phyloP scores from a whole-genome alignment of 768 basidiomycete species.

The Tulasnella sp. region DNA sequence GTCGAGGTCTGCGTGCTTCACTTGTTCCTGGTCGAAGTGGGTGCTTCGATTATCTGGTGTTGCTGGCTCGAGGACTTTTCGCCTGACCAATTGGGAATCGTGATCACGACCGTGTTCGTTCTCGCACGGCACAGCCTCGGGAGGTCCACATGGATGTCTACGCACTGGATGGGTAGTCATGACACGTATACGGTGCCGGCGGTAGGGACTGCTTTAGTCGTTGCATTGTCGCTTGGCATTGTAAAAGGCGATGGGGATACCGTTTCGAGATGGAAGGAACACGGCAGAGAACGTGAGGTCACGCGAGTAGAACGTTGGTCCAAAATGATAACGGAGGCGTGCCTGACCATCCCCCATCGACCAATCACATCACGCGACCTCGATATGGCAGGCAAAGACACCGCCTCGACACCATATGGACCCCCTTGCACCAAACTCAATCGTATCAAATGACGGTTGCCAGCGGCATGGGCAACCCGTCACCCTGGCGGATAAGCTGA shows the following conservation, averaged over 20 bases:
- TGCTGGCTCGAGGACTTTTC: neutral
- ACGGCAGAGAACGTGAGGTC: neutral
- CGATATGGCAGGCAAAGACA: neutral
- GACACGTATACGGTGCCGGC: too few species aligned
- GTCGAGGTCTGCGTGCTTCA: neutral
- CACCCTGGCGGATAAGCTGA: neutral
- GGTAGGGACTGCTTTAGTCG: too few species aligned
- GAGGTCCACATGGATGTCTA: too few species aligned
- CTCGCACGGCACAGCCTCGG: too few species aligned
- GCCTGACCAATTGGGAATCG: neutral
- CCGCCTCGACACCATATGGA: neutral
- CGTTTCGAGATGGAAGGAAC: neutral
- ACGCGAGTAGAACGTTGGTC: neutral
- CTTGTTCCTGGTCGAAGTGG: neutral
- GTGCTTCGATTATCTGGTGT: neutral
- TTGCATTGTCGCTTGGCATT: too few species aligned
- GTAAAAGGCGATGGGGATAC: neutral
- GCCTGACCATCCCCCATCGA: neutral
- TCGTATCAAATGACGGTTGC: too few species aligned
- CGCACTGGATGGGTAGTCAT: too few species aligned
- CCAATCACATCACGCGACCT: neutral
- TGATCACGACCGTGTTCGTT: too few species aligned
- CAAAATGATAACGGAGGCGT: neutral
- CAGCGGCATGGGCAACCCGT: neutral
- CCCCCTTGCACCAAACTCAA: neutral